Evolutionary conservation across 768 basidiomycete genomes (phyloP).

Genomic region (Pleurotus sapidus): DNA sequence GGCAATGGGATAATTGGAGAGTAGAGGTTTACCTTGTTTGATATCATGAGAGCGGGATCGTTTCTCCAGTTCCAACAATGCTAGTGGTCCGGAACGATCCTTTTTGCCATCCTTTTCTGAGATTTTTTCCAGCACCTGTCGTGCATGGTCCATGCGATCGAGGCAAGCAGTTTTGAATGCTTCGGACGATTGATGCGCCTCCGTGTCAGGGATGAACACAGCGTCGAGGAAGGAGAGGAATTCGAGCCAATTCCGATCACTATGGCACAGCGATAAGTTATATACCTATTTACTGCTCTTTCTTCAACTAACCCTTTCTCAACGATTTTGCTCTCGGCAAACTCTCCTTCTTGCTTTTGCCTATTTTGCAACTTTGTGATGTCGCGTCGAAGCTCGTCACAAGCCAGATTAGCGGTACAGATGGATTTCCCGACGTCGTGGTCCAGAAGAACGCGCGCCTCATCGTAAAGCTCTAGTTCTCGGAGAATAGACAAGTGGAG

Average conservation of each 20-base stretch:
- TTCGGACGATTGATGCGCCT: constrained; percentile 32
- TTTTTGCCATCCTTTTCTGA: constrained; percentile 62
- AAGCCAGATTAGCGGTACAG: constrained; percentile 67
- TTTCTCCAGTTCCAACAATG: constrained; percentile 72
- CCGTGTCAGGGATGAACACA: constrained; percentile 45
- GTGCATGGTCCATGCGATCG: constrained; percentile 10
- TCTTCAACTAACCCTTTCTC: constrained; percentile 51
- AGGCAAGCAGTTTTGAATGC: constrained; percentile 33
- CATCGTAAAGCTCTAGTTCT: constrained; percentile 65
- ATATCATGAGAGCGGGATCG: constrained; percentile 47
- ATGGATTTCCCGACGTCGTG: constrained; percentile 67
- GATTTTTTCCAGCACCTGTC: constrained; percentile 52
- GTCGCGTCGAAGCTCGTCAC: constrained; percentile 73
- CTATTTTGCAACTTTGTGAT: constrained; percentile 60
- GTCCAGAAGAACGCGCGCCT: constrained; percentile 66
- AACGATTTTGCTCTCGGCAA: constrained; percentile 54
- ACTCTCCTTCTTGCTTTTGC: constrained; percentile 57
- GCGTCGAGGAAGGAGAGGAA: constrained; percentile 74
- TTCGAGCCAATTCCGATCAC: constrained; percentile 87
- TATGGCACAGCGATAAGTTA: constrained; percentile 19
- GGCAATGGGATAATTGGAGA: constrained; percentile 7
- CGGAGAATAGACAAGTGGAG: constrained; percentile 71
- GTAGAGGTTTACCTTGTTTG: constrained; percentile 35
- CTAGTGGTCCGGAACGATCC: constrained; percentile 75
- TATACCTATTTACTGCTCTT: background rate